Conservation (phyloP, 768 basidiomycete species). For the Auricularia sp. region DNA sequence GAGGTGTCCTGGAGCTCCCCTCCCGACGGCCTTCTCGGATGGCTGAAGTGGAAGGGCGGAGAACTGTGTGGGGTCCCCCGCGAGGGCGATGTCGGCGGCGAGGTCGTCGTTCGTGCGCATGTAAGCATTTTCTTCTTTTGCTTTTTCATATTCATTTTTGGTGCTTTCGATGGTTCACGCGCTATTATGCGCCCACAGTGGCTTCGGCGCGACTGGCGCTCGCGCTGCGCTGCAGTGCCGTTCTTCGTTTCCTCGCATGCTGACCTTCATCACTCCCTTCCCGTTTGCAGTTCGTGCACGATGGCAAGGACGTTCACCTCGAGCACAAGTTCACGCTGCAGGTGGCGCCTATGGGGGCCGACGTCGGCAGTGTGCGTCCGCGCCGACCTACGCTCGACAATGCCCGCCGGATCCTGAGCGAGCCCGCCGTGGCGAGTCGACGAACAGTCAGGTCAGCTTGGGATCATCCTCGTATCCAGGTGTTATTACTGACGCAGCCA, state of each 20-base stretch:
- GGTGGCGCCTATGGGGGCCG: slow-evolving; percentile 55
- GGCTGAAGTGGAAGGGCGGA: neutral
- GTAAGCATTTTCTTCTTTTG: slow-evolving; percentile 8
- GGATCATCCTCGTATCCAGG: no score
- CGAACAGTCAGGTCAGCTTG: slow-evolving; percentile 18
- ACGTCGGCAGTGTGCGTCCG: slow-evolving; percentile 29
- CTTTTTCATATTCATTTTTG: neutral
- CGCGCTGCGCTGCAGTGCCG: neutral
- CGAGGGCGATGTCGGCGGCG: neutral
- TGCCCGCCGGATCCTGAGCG: slow-evolving; percentile 24
- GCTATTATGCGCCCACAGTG: no score
- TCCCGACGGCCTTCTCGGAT: neutral
- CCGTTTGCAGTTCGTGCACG: slow-evolving; percentile 48
- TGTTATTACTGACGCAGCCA: no score
- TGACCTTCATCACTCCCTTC: neutral
- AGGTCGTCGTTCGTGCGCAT: slow-evolving; percentile 1
- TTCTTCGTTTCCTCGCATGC: neutral
- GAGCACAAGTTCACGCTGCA: slow-evolving; percentile 57
- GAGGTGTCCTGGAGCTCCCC: neutral
- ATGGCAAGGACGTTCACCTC: slow-evolving; percentile 64
- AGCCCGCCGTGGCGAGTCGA: slow-evolving; percentile 13
- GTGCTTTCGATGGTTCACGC: neutral
- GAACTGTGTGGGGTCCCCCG: neutral
- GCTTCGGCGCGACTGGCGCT: neutral
- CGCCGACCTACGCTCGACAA: slow-evolving; percentile 39